These are phyloP conservation scores for Nicotiana otophora DNA, from an alignment of 257 asterid species.

Conservation along the genomic window DNA sequence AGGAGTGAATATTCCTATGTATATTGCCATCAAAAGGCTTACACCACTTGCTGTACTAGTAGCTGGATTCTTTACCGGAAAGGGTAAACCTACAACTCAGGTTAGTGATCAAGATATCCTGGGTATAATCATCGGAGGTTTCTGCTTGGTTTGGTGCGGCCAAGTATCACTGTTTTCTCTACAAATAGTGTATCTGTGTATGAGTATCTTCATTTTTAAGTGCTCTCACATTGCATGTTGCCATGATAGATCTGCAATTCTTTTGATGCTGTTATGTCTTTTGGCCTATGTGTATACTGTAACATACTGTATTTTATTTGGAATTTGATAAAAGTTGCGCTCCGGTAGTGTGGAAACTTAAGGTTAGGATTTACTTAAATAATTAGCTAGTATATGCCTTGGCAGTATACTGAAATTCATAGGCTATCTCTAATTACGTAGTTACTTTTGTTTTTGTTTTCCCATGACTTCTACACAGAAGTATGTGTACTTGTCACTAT, in stretches of 20 bases:
- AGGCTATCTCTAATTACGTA: neutral
- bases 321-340: neutral
- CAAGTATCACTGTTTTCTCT: too few species aligned
- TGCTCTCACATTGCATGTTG: neutral
- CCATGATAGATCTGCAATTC: neutral
- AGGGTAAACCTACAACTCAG: conserved; percentile 86
- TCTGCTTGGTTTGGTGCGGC: neutral
- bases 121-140: neutral
- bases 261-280: neutral
- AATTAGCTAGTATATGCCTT: neutral
- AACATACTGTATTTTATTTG: neutral
- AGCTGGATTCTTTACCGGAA: conserved; percentile 83
- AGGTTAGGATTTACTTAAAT: neutral
- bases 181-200: neutral
- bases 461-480: neutral
- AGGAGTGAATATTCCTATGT: conserved; percentile 99
- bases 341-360: neutral
- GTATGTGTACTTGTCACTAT: neutral
- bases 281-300: neutral
- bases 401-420: neutral
- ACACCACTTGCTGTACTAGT: conserved; percentile 96
- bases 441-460: neutral
- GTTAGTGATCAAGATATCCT: conserved; percentile 26
- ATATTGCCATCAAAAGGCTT: conserved; percentile 96
- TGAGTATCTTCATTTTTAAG: neutral